phyloP scores from a whole-genome alignment of 2,329 filamentous ascomycete genomes.

The Gaeumannomyces sp. region DNA sequence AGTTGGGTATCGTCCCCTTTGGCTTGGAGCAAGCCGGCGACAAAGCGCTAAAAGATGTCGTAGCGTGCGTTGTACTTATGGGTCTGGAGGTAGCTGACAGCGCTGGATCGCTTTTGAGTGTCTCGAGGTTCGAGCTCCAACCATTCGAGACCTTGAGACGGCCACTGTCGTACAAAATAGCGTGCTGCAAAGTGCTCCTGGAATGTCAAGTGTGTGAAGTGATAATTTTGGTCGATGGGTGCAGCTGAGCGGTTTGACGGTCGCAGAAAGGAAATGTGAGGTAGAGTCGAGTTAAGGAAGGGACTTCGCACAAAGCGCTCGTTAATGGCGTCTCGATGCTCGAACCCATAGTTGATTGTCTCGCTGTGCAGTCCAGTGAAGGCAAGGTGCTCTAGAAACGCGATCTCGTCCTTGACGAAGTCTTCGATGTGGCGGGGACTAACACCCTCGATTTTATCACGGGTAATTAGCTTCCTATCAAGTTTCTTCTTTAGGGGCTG shows the following conservation, averaged over 20 bases:
- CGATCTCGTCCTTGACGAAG: constrained; percentile 17
- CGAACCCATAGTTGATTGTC: constrained; percentile 26
- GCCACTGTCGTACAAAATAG: no score
- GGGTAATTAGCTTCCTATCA: no score
- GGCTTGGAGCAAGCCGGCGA: background rate
- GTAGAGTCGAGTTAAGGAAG: constrained; percentile 9
- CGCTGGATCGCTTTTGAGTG: constrained; percentile 5
- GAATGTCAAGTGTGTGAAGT: constrained; percentile 39
- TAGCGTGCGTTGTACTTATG: background rate
- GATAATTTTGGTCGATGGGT: constrained; percentile 22
- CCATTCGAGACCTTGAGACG: constrained; percentile 14
- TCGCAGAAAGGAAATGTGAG: constrained; percentile 30
- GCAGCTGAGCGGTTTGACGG: constrained; percentile 23
- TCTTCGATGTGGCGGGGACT: no score
- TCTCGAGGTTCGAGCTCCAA: background rate
- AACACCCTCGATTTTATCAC: no score
- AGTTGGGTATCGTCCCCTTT: background rate
- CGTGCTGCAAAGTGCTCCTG: no score
- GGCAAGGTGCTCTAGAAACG: constrained; percentile 26
- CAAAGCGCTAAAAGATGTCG: background rate
- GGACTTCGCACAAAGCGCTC: constrained; percentile 12
- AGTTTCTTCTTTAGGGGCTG: no score
- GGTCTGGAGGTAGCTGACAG: constrained; percentile 16
- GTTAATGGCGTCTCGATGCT: constrained; percentile 18
- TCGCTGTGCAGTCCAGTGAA: constrained; percentile 29